Base-by-base conservation (phyloP, 176 grass and related monocot species). In the Aegilops tauschii region DNA sequence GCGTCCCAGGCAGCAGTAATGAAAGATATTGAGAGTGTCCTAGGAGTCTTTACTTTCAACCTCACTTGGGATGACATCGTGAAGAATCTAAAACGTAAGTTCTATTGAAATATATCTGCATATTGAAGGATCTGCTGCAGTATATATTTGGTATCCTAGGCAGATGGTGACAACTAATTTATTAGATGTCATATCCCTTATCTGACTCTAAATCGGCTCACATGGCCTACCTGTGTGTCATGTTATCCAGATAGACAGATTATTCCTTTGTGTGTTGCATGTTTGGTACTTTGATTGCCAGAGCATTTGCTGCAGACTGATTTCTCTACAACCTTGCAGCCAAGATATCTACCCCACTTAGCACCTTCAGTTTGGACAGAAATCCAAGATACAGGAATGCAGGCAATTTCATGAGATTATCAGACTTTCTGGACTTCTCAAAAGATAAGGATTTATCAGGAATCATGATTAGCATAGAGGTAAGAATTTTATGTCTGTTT, bases 381-480 rank as follows among this genome's bases (percentile, higher is more conserved):
- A 99, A 99, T 85, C 94, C 97, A 14, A 90, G 92, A 68, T 89
- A 92, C 80, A 86, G 69, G 35, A 99, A 96, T 20, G 73, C 83
- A 12, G 94, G 94, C 47, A 96, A 84, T 61, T 99, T 88, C 87
- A 90, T 91, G 92, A 93, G 70, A 80, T 90, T 99, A 74, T 91
- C 92, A 65, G 97, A 99, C 23, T 99, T 99, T 86, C 34, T 99
- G 77, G 27, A 79, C 40, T 96, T 94, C 36, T 80, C 94, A 36
- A 96, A 94, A 85, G 89, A 83, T 77, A 94, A 93, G 80, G 82
- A 90, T 88, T 84, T 96, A 35, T 88, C 83, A 23, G 94, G 92
- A 85, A 84, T 99, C 78, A 77, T 99, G 90, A 93, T 99, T 88
- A 94, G 25, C 45, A 63, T 99, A 85, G 92, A 99, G 97, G 97